Percentiles rank a stretch among this genome's conserved stretches.
phyloP scores from a whole-genome alignment of 768 basidiomycete genomes.

The Russula ochroleuca region DNA sequence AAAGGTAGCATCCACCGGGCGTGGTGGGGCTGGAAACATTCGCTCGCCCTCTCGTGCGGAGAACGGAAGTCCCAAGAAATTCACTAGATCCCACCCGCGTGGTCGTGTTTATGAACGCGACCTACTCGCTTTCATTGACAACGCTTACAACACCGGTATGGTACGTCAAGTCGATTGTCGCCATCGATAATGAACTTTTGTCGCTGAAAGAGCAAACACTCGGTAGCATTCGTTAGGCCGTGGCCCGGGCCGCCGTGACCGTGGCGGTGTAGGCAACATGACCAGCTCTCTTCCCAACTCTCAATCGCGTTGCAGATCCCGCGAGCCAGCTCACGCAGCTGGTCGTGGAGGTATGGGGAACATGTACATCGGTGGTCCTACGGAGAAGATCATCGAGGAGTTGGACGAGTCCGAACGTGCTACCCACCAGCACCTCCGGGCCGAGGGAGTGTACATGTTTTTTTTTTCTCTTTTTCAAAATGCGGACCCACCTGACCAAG shows the following conservation, averaged over 20 bases:
- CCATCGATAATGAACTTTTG: too few species aligned
- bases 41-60: slow-evolving; percentile 55
- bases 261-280: slow-evolving; percentile 66
- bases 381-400: slow-evolving; percentile 32
- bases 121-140: slow-evolving; percentile 26
- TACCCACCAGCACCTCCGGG: slow-evolving; percentile 29
- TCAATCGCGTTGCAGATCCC: slow-evolving; percentile 46
- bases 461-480: too few species aligned
- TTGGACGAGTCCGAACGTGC: slow-evolving; percentile 38
- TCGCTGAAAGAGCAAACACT: neutral
- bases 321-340: slow-evolving; percentile 45
- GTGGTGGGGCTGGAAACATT: slow-evolving; percentile 84
- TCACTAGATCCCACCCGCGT: slow-evolving; percentile 15
- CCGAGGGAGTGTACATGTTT: slow-evolving; percentile 47
- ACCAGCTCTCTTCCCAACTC: neutral
- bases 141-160: neutral
- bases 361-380: slow-evolving; percentile 36
- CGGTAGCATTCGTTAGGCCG: slow-evolving; percentile 51
- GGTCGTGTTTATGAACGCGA: slow-evolving; percentile 33
- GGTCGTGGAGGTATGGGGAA: slow-evolving; percentile 68
- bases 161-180: neutral
- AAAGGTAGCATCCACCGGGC: slow-evolving; percentile 56
- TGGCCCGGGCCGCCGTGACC: too few species aligned
- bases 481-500: too few species aligned
- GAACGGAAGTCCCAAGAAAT: neutral